Percentiles rank a stretch among this genome's conserved stretches.
These are phyloP conservation scores for Wilhelminamyces savonicus DNA, from an alignment of 805 yeast species.

Conservation along the genomic window DNA sequence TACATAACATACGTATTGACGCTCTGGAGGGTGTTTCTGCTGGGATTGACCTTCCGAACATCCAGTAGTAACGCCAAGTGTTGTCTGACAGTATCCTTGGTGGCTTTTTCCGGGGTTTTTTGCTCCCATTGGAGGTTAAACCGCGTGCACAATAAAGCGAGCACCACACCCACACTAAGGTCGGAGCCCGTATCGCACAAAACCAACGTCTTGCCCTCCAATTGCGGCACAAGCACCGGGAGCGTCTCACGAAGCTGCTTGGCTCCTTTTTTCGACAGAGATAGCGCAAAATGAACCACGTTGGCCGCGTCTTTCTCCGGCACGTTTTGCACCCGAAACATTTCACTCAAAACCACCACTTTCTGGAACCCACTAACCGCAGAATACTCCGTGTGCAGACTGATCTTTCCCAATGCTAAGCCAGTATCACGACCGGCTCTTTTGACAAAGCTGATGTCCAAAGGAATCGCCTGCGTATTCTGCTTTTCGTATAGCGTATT, in stretches of 20 bases:
- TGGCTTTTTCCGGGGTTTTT: slow-evolving; percentile 13
- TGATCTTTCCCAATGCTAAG: slow-evolving; percentile 20
- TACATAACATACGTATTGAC: slow-evolving; percentile 52
- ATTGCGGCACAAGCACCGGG: slow-evolving; percentile 32
- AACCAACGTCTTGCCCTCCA: slow-evolving; percentile 22
- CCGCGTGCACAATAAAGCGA: slow-evolving; percentile 44
- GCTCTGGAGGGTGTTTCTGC: slow-evolving; percentile 70
- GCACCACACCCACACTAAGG: slow-evolving; percentile 53
- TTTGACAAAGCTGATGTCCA: slow-evolving; percentile 9
- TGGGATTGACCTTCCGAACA: slow-evolving; percentile 57
- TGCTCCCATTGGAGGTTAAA: slow-evolving; percentile 39
- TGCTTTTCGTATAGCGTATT: slow-evolving; percentile 6
- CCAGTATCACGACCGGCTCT: slow-evolving; percentile 15
- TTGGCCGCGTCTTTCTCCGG: slow-evolving; percentile 5
- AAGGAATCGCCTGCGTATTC: background rate
- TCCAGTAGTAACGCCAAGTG: slow-evolving; percentile 48
- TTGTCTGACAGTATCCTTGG: slow-evolving; percentile 49
- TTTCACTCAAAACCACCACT: slow-evolving; percentile 20
- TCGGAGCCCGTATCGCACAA: slow-evolving; percentile 65
- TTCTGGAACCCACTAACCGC: slow-evolving; percentile 4
- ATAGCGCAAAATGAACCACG: slow-evolving; percentile 12
- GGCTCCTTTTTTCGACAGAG: slow-evolving; percentile 57
- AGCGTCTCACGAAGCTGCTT: slow-evolving; percentile 47
- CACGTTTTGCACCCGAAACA: slow-evolving; percentile 1
- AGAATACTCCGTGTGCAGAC: slow-evolving; percentile 6